Evolutionary conservation across 1,139 yeast species (phyloP).

Genomic region (Zhuliangozyma parablackwelliae): DNA sequence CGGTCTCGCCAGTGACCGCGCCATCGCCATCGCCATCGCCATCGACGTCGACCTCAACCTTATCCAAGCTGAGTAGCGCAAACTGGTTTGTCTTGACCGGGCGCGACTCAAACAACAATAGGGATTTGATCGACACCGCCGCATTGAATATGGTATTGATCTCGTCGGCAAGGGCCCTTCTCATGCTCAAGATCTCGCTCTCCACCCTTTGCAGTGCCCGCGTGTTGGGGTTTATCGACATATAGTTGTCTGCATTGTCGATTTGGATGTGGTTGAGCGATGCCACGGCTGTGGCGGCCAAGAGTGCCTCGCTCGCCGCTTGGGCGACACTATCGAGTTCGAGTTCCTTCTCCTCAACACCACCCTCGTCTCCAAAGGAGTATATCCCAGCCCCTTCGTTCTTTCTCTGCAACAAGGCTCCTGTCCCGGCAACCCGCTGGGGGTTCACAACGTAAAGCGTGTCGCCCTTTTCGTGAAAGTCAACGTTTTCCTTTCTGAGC

Average conservation of each 20-base stretch:
- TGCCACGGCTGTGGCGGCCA: neutral
- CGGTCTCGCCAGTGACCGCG: neutral
- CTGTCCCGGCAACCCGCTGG: too few species aligned
- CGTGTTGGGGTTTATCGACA: slow-evolving; percentile 22
- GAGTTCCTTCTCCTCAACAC: slow-evolving; percentile 4
- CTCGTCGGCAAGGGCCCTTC: neutral
- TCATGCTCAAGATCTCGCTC: slow-evolving; percentile 19
- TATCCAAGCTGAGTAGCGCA: too few species aligned
- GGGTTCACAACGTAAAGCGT: neutral
- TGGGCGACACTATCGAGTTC: neutral
- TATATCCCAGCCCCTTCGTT: too few species aligned
- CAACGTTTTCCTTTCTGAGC: slow-evolving; percentile 36
- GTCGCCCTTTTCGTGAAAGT: slow-evolving; percentile 16
- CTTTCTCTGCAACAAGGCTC: too few species aligned
- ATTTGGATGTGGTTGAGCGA: slow-evolving; percentile 23
- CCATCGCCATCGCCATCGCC: neutral
- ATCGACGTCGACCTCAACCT: neutral
- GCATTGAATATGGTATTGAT: neutral
- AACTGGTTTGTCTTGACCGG: neutral
- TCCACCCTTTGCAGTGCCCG: slow-evolving; percentile 21
- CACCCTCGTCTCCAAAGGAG: too few species aligned
- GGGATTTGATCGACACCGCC: neutral
- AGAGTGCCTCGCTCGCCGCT: neutral
- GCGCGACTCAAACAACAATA: neutral
- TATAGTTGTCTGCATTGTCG: slow-evolving; percentile 26